phyloP scores from a whole-genome alignment of 495 filamentous ascomycete genomes.

The Cercophora samala region DNA sequence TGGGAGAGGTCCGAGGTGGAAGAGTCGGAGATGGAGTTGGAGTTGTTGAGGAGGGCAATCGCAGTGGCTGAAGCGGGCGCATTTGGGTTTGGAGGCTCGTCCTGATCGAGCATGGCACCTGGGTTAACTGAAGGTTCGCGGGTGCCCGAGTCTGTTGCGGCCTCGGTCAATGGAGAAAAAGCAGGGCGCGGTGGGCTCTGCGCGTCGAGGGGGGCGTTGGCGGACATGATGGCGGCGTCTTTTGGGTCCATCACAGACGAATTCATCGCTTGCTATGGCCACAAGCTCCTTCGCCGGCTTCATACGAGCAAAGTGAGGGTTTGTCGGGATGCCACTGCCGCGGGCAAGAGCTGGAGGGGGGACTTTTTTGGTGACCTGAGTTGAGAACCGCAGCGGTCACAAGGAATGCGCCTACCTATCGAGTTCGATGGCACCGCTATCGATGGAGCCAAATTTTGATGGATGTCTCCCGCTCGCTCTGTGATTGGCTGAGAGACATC shows the following conservation, averaged over 20 bases:
- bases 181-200: slow-evolving; percentile 36
- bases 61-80: background rate
- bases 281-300: slow-evolving; percentile 40
- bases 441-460: slow-evolving; percentile 22
- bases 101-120: slow-evolving; percentile 10
- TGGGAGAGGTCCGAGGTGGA: slow-evolving; percentile 1
- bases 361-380: background rate
- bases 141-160: slow-evolving; percentile 26
- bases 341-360: background rate
- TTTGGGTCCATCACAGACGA: slow-evolving; percentile 28
- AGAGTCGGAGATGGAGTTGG: background rate
- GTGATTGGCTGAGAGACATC: slow-evolving; percentile 17
- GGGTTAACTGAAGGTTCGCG: slow-evolving; percentile 27
- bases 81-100: background rate
- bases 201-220: slow-evolving; percentile 16
- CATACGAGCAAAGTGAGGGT: slow-evolving; percentile 1
- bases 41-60: slow-evolving; percentile 5
- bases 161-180: slow-evolving; percentile 35
- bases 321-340: background rate
- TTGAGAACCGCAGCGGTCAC: slow-evolving; percentile 11
- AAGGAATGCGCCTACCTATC: slow-evolving; percentile 19
- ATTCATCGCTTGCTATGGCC: slow-evolving; percentile 35
- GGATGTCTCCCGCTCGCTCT: background rate
- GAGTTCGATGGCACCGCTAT: slow-evolving; percentile 6
- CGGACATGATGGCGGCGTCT: background rate